These are phyloP conservation scores for Colletotrichum sp. DNA, from an alignment of 2,329 filamentous ascomycete species.

Conservation along the genomic window DNA sequence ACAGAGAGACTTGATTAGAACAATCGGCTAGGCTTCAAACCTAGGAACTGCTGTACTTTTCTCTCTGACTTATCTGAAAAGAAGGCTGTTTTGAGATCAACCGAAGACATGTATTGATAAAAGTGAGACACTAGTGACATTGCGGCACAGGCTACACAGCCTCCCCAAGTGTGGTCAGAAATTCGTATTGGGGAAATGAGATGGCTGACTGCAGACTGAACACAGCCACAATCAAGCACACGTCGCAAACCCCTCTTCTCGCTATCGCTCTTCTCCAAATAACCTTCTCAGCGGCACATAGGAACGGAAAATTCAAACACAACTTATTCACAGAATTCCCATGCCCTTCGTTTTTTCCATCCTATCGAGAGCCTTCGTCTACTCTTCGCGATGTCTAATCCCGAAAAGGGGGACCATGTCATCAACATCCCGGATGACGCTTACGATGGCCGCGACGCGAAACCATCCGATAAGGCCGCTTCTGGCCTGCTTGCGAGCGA, in stretches of 20 bases:
- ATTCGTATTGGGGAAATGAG: background rate
- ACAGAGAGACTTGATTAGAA: background rate
- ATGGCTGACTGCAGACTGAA: background rate
- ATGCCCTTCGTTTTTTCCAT: background rate
- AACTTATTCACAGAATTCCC: background rate
- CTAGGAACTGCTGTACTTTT: background rate
- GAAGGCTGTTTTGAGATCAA: background rate
- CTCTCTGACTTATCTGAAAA: background rate
- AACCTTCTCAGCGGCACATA: background rate
- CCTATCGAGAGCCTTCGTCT: background rate
- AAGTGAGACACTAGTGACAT: background rate
- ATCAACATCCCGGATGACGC: background rate
- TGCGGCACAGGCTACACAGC: background rate
- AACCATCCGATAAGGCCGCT: slow-evolving; percentile 25
- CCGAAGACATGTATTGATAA: background rate
- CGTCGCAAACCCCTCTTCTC: background rate
- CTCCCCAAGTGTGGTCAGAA: background rate
- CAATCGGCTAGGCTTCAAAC: background rate
- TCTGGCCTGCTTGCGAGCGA: slow-evolving; percentile 42
- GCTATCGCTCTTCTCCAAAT: background rate
- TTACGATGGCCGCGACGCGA: background rate
- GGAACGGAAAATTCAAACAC: background rate
- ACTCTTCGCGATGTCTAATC: background rate
- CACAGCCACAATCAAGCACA: background rate
- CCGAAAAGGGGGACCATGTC: background rate